phyloP scores from a whole-genome alignment of 805 yeast species.

The Barnettozyma vustinii region DNA sequence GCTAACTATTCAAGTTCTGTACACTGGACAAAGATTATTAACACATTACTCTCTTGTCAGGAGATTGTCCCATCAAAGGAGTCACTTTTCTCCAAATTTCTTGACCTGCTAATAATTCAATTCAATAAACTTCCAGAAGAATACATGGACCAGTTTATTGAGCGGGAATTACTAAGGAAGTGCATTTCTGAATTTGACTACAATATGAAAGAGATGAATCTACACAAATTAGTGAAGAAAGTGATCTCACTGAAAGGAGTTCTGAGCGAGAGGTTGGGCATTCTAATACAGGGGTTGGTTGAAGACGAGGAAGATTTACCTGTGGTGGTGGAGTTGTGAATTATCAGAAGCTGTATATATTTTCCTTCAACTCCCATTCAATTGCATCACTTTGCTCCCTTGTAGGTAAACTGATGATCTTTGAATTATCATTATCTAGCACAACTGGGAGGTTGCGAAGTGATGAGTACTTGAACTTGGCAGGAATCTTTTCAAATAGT shows the following conservation, averaged over 20 bases:
- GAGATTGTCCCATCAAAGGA: conserved; percentile 24
- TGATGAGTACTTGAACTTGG: conserved; percentile 13
- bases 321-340: conserved; percentile 15
- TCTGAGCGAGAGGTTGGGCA: conserved; percentile 13
- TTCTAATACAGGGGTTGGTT: conserved; percentile 12
- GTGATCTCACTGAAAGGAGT: conserved; percentile 13
- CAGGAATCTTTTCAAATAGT: conserved; percentile 6
- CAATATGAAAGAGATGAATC: conserved; percentile 20
- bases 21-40: conserved; percentile 56
- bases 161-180: conserved; percentile 15
- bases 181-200: conserved; percentile 22
- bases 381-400: conserved; percentile 1
- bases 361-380: conserved; percentile 18
- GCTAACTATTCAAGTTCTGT: conserved; percentile 60
- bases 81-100: conserved; percentile 27
- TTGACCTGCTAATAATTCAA: conserved; percentile 32
- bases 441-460: conserved; percentile 18
- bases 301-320: conserved; percentile 25
- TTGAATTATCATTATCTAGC: conserved; percentile 9
- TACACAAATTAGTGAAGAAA: conserved; percentile 15
- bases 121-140: conserved; percentile 37
- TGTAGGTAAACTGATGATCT: conserved; percentile 16
- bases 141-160: conserved; percentile 33
- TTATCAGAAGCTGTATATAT: conserved; percentile 13
- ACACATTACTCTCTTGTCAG: conserved; percentile 35